Percentiles rank a stretch among this genome's conserved stretches.
phyloP scores from a whole-genome alignment of 2,329 filamentous ascomycete genomes.

The Cladosporium sp. region DNA sequence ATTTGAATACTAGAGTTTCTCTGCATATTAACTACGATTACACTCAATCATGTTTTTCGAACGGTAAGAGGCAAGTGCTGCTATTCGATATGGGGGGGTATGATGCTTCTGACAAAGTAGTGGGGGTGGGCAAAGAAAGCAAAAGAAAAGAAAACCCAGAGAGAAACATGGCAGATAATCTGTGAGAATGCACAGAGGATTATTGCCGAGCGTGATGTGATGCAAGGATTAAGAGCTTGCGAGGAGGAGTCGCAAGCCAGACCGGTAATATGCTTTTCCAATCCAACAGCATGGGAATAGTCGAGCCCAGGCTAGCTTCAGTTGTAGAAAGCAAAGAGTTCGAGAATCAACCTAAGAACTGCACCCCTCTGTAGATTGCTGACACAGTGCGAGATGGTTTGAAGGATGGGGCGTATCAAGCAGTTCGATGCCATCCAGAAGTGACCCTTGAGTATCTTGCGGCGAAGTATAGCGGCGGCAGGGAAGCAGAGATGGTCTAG shows the following conservation, averaged over 20 bases:
- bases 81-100: neutral
- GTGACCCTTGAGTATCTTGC: conserved; percentile 1
- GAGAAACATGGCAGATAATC: conserved; percentile 2
- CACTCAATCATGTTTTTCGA: no score
- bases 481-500: conserved; percentile 18
- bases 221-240: conserved; percentile 11
- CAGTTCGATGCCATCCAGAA: neutral
- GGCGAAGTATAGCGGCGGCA: conserved; percentile 16
- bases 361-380: conserved; percentile 3
- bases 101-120: neutral
- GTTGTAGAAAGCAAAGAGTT: conserved; percentile 15
- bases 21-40: neutral
- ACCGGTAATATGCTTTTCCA: conserved; percentile 8
- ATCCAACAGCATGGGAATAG: conserved; percentile 14
- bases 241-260: conserved; percentile 5
- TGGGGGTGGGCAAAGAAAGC: neutral
- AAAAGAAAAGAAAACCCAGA: neutral
- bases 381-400: conserved; percentile 10
- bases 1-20: neutral
- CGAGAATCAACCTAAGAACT: conserved; percentile 4
- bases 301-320: conserved; percentile 11
- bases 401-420: conserved; percentile 1
- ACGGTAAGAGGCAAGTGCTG: no score
- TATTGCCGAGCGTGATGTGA: neutral
- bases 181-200: conserved; percentile 7